phyloP scores from a whole-genome alignment of 306 rosid species.

The Ammopiptanthus mongolicus region DNA sequence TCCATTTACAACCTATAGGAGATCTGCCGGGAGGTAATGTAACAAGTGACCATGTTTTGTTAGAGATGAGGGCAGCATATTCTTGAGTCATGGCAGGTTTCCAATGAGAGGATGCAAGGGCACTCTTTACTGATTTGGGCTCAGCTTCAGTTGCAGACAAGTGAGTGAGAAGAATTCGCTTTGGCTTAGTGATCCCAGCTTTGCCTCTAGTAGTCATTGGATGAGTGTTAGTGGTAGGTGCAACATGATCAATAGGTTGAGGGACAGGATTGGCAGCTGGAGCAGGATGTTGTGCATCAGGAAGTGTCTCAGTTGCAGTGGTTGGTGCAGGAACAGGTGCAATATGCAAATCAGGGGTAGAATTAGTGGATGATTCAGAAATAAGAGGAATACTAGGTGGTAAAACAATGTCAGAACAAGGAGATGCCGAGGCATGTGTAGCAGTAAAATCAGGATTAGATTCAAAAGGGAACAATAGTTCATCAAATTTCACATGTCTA shows the following conservation, averaged over 20 bases:
- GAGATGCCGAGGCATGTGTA: too few relatives aligned
- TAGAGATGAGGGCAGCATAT: not conserved
- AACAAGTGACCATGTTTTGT: not conserved
- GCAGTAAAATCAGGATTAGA: too few relatives aligned
- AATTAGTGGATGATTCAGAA: too few relatives aligned
- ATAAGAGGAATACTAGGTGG: too few relatives aligned
- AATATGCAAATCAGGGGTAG: too few relatives aligned
- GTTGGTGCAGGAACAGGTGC: too few relatives aligned
- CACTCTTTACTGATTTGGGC: not conserved
- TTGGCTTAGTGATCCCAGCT: not conserved
- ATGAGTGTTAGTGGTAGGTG: too few relatives aligned
- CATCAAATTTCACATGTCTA: not conserved
- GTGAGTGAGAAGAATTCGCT: not conserved
- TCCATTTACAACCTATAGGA: not conserved
- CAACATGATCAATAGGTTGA: too few relatives aligned
- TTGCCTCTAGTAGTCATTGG: not conserved
- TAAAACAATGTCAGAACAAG: not conserved
- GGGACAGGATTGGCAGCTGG: too few relatives aligned
- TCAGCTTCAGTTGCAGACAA: too few relatives aligned
- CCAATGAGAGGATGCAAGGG: not conserved
- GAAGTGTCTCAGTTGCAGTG: too few relatives aligned
- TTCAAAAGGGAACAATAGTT: not conserved
- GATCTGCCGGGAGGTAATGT: not conserved
- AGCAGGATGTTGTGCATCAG: too few relatives aligned
- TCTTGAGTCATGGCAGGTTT: not conserved